A percentile compares a stretch with the other conserved stretches of the same genome.
Conservation (phyloP, 2,329 filamentous ascomycete species). For the Aspergillus floridensis region DNA sequence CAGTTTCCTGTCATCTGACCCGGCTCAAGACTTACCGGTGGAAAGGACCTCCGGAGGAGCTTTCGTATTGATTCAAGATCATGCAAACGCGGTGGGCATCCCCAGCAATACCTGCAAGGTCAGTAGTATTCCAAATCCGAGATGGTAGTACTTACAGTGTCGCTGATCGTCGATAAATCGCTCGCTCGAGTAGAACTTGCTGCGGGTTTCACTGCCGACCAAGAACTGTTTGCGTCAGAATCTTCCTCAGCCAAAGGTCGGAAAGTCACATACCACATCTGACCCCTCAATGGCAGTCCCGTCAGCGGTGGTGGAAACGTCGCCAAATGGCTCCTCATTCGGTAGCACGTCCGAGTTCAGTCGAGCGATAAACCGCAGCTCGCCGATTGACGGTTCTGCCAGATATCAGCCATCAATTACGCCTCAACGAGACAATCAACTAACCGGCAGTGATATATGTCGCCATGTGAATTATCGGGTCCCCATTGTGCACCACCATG, state of each 20-base stretch:
- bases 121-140: background rate
- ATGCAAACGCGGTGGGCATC: constrained; percentile 59
- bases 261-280: constrained; percentile 42
- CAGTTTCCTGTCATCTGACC: background rate
- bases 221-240: constrained; percentile 41
- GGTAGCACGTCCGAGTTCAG: constrained; percentile 53
- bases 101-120: constrained; percentile 24
- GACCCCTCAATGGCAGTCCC: constrained; percentile 58
- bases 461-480: constrained; percentile 59
- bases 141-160: constrained; percentile 47
- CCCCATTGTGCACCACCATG: constrained; percentile 60
- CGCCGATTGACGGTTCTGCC: constrained; percentile 54
- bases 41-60: constrained; percentile 65
- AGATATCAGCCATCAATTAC: background rate
- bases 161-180: constrained; percentile 68
- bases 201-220: constrained; percentile 61
- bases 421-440: constrained; percentile 7
- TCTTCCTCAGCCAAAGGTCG: background rate
- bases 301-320: constrained; percentile 55
- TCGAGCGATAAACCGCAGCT: constrained; percentile 64
- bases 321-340: constrained; percentile 54
- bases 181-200: constrained; percentile 68
- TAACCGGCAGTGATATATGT: constrained; percentile 57
- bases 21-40: constrained; percentile 43
- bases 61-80: constrained; percentile 57